Percentiles rank a stretch among this genome's conserved stretches.
Conservation (phyloP, 2,329 filamentous ascomycete genomes). For the Emergomyces pasteurianus region DNA sequence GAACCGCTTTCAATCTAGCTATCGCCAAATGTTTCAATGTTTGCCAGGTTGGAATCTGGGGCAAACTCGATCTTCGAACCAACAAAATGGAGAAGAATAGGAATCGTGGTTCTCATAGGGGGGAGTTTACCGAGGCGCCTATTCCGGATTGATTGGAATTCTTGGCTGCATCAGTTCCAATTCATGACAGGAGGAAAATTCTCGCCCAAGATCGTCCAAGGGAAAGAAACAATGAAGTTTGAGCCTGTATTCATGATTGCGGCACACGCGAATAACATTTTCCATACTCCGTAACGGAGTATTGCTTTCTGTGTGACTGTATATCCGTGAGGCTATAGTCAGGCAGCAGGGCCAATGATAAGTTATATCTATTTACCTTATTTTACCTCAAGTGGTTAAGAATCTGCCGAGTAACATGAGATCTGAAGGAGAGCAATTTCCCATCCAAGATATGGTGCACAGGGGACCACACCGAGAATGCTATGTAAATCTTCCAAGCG, state of each 20-base stretch:
- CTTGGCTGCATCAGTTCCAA: too few relatives aligned
- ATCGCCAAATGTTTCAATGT: not conserved
- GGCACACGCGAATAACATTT: too few relatives aligned
- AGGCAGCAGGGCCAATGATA: not conserved
- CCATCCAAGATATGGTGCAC: not conserved
- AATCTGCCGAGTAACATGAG: not conserved
- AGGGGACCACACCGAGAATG: not conserved
- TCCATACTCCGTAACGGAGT: too few relatives aligned
- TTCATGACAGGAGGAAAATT: too few relatives aligned
- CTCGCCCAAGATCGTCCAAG: too few relatives aligned
- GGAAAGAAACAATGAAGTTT: too few relatives aligned
- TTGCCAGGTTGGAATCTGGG: not conserved
- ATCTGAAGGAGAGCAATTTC: not conserved
- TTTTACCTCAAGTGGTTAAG: not conserved
- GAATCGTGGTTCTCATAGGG: not conserved
- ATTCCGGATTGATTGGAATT: too few relatives aligned
- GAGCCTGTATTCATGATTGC: too few relatives aligned
- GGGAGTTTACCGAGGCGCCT: too few relatives aligned
- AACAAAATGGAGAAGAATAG: not conserved
- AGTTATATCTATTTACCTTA: not conserved
- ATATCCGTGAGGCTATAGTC: not conserved
- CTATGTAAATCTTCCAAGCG: not conserved
- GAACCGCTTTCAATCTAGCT: not conserved
- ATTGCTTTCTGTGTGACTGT: not conserved
- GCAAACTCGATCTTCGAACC: too few relatives aligned